Base-by-base conservation (phyloP, 75 land plant genomes). In the Selaginella tamariscina region DNA sequence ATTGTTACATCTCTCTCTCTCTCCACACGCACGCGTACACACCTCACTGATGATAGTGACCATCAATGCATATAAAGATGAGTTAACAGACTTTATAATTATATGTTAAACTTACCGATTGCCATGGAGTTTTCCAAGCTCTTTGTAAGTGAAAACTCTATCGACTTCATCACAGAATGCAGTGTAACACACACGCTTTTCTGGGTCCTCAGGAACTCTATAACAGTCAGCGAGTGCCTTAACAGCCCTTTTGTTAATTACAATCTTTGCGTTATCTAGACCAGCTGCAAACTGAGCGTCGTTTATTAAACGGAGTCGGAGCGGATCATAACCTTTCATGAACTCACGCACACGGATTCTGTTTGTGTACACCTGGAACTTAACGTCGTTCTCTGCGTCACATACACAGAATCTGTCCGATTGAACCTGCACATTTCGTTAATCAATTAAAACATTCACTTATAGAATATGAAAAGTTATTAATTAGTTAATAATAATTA, bases 111-210 rank as follows among this genome's bases (percentile, higher is more conserved):
- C 49, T 39, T 64, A 77, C 78, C 31, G 66, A 27, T 67, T 67
- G 31, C 9, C 76, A 39, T 1, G 78, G 78, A n/a, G 74, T 77
- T 77, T 77, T 63, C 72, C 78, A 27, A 77, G 74, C 55, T 77
- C 78, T 56, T 77, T 77, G 32, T 64, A 67, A 8, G 78, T 77
- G 20, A 66, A 77, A 9, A 71, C 64, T 1, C 73, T 77, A 57
- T 77, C 78, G 57, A 77, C 71, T 55, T n/a, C 78, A 66, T 77
- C 78, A 62, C 78, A 77, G 60, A 77, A 72, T n/a, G 75, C 70
- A 0, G 74, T 77, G 69, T 71, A 77, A 59, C 78, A 77, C 24
- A 71, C 30, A 15, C 74, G 74, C 11, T 30, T 26, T 1, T 65
- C 39, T 0, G 67, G 74, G 32, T 77, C 74, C 44, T 77, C 67